phyloP scores from a whole-genome alignment of 2,329 filamentous ascomycete species.

The Sphaerulina musiva region DNA sequence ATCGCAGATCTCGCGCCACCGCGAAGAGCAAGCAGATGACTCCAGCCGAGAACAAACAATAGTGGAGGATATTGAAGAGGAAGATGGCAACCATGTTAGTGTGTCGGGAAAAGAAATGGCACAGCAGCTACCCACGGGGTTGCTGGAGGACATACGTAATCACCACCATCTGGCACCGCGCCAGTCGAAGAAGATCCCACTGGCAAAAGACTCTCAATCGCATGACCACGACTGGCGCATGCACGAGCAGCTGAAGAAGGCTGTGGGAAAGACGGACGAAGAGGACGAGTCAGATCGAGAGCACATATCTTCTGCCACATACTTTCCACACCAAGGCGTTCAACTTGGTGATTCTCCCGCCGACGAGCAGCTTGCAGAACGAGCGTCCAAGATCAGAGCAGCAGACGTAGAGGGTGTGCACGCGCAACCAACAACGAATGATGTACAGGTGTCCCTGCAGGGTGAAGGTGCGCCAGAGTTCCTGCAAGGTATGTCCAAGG shows the following conservation, averaged over 20 bases:
- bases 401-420: conserved; percentile 1
- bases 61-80: conserved; percentile 30
- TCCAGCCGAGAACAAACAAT: conserved; percentile 27
- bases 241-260: conserved; percentile 13
- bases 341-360: conserved; percentile 37
- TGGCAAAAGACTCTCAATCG: conserved; percentile 26
- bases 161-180: conserved; percentile 46
- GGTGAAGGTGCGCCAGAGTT: conserved; percentile 55
- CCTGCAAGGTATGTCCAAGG: conserved; percentile 49
- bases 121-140: conserved; percentile 42
- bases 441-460: conserved; percentile 58
- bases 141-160: conserved; percentile 53
- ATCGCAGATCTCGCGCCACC: conserved; percentile 16
- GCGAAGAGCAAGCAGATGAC: conserved; percentile 10
- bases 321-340: conserved; percentile 65
- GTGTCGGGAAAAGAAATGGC: conserved; percentile 28
- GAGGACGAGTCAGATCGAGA: conserved; percentile 68
- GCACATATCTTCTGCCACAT: conserved; percentile 80
- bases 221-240: conserved; percentile 18
- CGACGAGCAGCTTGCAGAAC: conserved; percentile 25
- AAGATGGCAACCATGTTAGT: conserved; percentile 25
- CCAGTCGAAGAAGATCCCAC: conserved; percentile 40
- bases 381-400: conserved; percentile 16
- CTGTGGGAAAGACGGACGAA: conserved; percentile 43
- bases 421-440: conserved; percentile 30